Percentiles rank a stretch among this genome's conserved stretches.
Conservation (phyloP, 2,329 filamentous ascomycete genomes). For the Pseudopyricularia javanii region DNA sequence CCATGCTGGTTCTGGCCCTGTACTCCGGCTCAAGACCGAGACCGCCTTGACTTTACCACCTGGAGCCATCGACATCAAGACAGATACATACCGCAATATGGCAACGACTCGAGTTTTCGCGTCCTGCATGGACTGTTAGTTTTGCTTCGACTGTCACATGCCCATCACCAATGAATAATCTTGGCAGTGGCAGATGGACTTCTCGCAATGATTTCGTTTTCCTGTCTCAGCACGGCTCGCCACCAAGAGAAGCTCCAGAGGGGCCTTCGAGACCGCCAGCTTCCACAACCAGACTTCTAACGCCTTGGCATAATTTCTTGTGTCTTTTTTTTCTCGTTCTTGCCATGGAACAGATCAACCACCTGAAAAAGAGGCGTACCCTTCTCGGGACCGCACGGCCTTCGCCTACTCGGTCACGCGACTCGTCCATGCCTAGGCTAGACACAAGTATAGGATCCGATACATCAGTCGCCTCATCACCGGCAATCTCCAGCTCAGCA, state of each 20-base stretch:
- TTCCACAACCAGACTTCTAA: background rate
- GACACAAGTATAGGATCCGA: background rate
- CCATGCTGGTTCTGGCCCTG: too few relatives aligned
- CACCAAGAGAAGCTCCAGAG: background rate
- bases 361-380: background rate
- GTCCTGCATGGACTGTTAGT: too few relatives aligned
- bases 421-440: background rate
- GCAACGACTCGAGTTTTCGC: too few relatives aligned
- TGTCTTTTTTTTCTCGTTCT: too few relatives aligned
- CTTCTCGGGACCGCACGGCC: background rate
- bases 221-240: background rate
- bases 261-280: background rate
- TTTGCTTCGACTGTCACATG: too few relatives aligned
- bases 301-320: background rate
- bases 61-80: too few relatives aligned
- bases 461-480: background rate
- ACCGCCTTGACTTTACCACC: too few relatives aligned
- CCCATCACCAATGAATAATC: background rate
- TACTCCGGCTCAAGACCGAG: too few relatives aligned
- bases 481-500: background rate
- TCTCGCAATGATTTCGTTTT: background rate
- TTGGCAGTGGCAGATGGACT: too few relatives aligned
- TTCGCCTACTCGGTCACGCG: background rate
- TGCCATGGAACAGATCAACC: background rate
- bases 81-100: too few relatives aligned